Percentiles rank a stretch among this genome's conserved stretches.
These are phyloP conservation scores for Niebla homalea DNA, from an alignment of 495 filamentous ascomycete genomes.

Conservation along the genomic window DNA sequence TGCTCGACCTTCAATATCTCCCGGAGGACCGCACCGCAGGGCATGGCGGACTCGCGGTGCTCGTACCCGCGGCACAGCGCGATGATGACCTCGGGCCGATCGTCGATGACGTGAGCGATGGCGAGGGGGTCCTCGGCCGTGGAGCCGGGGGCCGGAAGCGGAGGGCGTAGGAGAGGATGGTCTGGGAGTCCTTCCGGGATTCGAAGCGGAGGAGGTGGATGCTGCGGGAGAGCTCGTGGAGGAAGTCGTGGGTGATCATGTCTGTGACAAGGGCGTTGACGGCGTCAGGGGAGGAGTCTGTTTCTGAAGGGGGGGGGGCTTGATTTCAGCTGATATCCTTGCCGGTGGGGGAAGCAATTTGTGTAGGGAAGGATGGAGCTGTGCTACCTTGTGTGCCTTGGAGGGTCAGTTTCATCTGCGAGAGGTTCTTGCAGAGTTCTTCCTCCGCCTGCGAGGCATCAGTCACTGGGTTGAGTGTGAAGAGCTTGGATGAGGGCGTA, in stretches of 20 bases:
- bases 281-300: constrained; percentile 73
- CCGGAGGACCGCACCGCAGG: constrained; percentile 78
- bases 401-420: constrained; percentile 70
- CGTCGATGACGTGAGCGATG: constrained; percentile 70
- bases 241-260: constrained; percentile 76
- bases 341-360: background rate
- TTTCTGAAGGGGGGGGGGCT: constrained; percentile 39
- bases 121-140: constrained; percentile 54
- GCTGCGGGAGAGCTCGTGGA: constrained; percentile 64
- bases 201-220: constrained; percentile 86
- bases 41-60: constrained; percentile 80
- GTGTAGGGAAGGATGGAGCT: background rate
- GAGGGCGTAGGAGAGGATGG: constrained; percentile 78
- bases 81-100: constrained; percentile 73
- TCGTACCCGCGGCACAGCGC: constrained; percentile 84
- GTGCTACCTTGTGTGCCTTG: constrained; percentile 67
- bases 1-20: constrained; percentile 88
- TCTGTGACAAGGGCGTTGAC: constrained; percentile 65
- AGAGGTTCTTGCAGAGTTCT: constrained; percentile 61
- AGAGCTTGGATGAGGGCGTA: constrained; percentile 27
- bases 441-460: constrained; percentile 44
- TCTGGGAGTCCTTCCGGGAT: constrained; percentile 77
- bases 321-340: background rate
- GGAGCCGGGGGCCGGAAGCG: constrained; percentile 58
- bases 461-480: constrained; percentile 4